Conservation (phyloP, 2,329 filamentous ascomycete genomes). For the Penicillium olsonii region DNA sequence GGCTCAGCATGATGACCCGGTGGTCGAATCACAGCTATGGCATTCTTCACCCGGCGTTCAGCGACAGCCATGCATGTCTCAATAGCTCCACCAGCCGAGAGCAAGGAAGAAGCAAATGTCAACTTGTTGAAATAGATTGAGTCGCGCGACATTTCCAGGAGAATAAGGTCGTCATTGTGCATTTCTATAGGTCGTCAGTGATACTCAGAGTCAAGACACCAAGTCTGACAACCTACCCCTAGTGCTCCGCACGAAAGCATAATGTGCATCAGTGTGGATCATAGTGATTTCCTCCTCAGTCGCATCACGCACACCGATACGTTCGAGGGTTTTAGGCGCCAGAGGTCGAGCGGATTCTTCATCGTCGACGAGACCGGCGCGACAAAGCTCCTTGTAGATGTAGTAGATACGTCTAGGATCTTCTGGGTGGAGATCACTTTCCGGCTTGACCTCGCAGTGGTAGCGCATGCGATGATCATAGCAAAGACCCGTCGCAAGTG, state of each 20-base stretch:
- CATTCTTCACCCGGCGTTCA: slow-evolving; percentile 81
- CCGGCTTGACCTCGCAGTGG: slow-evolving; percentile 77
- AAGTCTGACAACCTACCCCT: slow-evolving; percentile 38
- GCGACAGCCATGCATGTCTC: slow-evolving; percentile 95
- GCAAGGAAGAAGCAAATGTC: slow-evolving; percentile 75
- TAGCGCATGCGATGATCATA: slow-evolving; percentile 97
- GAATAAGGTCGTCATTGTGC: slow-evolving; percentile 63
- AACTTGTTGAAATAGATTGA: slow-evolving; percentile 82
- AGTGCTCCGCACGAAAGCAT: slow-evolving; percentile 70
- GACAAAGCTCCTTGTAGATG: slow-evolving; percentile 87
- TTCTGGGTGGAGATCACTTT: slow-evolving; percentile 80
- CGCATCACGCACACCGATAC: slow-evolving; percentile 77
- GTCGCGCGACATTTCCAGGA: slow-evolving; percentile 68
- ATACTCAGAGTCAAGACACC: background rate
- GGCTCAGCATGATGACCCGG: slow-evolving; percentile 94
- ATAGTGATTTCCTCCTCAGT: slow-evolving; percentile 76
- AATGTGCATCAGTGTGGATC: slow-evolving; percentile 77
- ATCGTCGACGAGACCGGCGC: slow-evolving; percentile 73
- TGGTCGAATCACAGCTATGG: slow-evolving; percentile 90
- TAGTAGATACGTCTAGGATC: slow-evolving; percentile 89
- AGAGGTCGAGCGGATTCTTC: slow-evolving; percentile 53
- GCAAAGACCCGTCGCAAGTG: slow-evolving; percentile 73
- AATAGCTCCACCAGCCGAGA: slow-evolving; percentile 90
- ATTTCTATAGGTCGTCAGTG: slow-evolving; percentile 43
- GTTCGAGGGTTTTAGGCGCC: slow-evolving; percentile 57